Percentiles rank a stretch among this genome's conserved stretches.
phyloP scores from a whole-genome alignment of 129 eudicot species.

The Centaurea solstitialis region DNA sequence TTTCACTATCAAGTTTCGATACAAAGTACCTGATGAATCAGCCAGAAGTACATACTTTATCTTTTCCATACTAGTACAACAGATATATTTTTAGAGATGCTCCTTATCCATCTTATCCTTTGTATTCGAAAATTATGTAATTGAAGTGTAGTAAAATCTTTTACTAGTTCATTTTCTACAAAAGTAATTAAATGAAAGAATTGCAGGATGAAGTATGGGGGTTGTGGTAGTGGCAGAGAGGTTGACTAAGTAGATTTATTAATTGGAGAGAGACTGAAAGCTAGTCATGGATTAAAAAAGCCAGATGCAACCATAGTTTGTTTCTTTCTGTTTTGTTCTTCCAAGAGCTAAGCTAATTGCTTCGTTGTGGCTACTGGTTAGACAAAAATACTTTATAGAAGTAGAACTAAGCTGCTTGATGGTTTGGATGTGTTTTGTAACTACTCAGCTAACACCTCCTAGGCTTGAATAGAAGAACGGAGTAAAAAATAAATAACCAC shows the following conservation, averaged over 20 bases:
- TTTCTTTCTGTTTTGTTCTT: not conserved
- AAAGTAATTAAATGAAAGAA: not conserved
- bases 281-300: not conserved
- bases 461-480: not conserved
- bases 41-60: not conserved
- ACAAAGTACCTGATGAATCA: not conserved
- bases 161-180: not conserved
- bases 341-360: not conserved
- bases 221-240: not conserved
- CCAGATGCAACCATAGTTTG: not conserved
- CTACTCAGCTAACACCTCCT: not conserved
- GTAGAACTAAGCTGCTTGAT: not conserved
- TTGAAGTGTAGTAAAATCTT: not conserved
- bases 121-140: not conserved
- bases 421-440: not conserved
- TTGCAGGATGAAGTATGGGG: not conserved
- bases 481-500: not conserved
- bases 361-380: not conserved
- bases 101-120: not conserved
- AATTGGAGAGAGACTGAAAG: not conserved
- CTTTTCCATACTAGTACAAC: not conserved
- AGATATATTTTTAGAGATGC: not conserved
- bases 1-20: not conserved
- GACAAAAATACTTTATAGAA: not conserved
- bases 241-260: not conserved